phyloP scores from a whole-genome alignment of 306 rosid species.

The Hippophae rhamnoides region DNA sequence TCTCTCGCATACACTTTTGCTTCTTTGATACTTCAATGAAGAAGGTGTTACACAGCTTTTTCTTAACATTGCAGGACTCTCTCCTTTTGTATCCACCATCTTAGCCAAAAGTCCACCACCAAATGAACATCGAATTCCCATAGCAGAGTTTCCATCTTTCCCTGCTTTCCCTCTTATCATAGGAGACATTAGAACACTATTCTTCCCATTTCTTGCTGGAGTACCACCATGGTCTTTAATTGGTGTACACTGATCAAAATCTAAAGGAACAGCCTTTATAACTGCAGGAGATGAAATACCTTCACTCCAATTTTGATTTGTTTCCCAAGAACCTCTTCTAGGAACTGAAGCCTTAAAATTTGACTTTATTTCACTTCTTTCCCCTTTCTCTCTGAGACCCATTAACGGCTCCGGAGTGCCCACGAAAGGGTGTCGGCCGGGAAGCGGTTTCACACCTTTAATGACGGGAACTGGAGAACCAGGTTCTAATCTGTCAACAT shows the following conservation, averaged over 20 bases:
- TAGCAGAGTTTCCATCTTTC: constrained; percentile 30
- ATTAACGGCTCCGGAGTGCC: constrained; percentile 83
- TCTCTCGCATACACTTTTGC: constrained; percentile 70
- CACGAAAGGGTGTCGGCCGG: constrained; percentile 71
- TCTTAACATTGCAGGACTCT: constrained; percentile 59
- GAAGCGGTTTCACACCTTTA: constrained; percentile 70
- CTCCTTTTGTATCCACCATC: constrained; percentile 46
- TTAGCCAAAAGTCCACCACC: constrained; percentile 60
- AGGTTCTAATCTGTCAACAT: constrained; percentile 65
- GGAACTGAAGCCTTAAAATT: constrained; percentile 22
- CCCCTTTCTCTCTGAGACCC: constrained; percentile 57
- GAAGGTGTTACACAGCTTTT: constrained; percentile 64
- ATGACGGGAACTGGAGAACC: constrained; percentile 79
- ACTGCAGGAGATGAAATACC: constrained; percentile 45
- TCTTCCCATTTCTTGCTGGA: constrained; percentile 11
- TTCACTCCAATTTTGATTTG: constrained; percentile 25
- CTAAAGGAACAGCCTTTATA: constrained; percentile 58
- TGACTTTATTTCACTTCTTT: constrained; percentile 22
- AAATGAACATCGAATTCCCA: constrained; percentile 46
- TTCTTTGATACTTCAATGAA: constrained; percentile 46
- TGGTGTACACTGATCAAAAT: constrained; percentile 83
- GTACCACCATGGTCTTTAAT: constrained; percentile 24
- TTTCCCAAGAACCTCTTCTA: constrained; percentile 89
- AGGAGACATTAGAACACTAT: constrained; percentile 35
- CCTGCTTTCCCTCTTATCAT: constrained; percentile 42